Base-by-base conservation (phyloP, 495 filamentous ascomycete species). In the Tetracladium marchalianum region DNA sequence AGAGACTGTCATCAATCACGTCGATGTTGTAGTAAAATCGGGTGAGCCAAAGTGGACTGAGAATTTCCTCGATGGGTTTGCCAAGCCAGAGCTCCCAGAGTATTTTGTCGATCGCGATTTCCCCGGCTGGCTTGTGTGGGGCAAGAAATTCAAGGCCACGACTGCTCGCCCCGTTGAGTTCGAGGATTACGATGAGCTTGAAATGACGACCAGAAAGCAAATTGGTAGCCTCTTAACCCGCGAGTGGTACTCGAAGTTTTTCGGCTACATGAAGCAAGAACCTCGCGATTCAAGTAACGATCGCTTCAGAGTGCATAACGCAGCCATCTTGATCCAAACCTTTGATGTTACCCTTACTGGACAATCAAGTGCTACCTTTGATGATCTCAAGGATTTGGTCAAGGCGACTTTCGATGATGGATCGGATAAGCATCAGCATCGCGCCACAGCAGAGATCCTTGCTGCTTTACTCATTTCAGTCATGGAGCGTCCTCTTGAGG, bases 81-180 rank as follows among this genome's bases (percentile, higher is more conserved):
- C 82, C 11, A 71, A 83, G 31, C 80, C 82, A 19, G 84, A 90
- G 45, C 58, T 60, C 1, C 78, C 85, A 5, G 76, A 95, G 44
- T 93, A 90, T 60, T 95, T 85, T 52, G 78, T 96, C 45, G 92
- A 99, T 57, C 76, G 77, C 44, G 90, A 95, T 58, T 84, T 94
- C 63, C 87, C 90, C 9, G 92, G 92, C 18, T 99, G 92, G 92
- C 75, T 99, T n/a, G 87, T 92, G 6, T 99, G 92, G 92, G 79
- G 77, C 11, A 83, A 93, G 59, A 76, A 71, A 9, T 87, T 97
- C 72, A 79, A 77, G 18, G 90, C 81, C 1, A 86, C 78, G 57
- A 76, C 77, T 46, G 81, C 83, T 7, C 78, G 82, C 35, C 75
- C 85, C 11, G 71, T 70, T 27, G 73, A 71, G 37, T 85, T 83